Evolutionary conservation across 2,329 filamentous ascomycete species (phyloP), one percentile per base, ranked within the genome.

Genomic region (Didymella pinodella): DNA sequence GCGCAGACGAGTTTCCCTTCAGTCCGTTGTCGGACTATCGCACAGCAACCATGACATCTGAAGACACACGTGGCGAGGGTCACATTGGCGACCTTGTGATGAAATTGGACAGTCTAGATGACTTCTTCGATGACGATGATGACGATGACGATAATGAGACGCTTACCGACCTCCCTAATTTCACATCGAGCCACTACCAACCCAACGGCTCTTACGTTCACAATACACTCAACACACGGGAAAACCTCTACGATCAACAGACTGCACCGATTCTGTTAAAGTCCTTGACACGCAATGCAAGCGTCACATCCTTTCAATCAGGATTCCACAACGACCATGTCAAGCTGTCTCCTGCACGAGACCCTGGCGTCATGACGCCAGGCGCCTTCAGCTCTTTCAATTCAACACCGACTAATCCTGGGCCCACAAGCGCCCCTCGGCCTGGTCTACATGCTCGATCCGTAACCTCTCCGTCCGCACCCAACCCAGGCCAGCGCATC

Each of bases 31-130:
- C 73, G 16, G 80, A 86, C 18, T 89, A 93, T 64, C 87, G 93
- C 51, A 91, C 92, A 1, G 92, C 92, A 53, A 97, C 93, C 0
- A 97, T 97, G 91, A 87, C 96, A 74, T 97, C 93, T 0, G 92
- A 97, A 68, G 92, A 95, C 36, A 86, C 81, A 0, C 86, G 89
- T 14, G 86, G 83, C 1, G 90, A 93, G 46, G 86, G 84, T 43
- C 90, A 91, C 57, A 90, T 93, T 71, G 91, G 90, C 36, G 94
- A 98, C 67, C 83, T 98, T 7, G 90, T 96, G 12, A 84, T 81
- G 77, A 80, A 83, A 61, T 72, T 85, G 5, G 83, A 85, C 62
- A 83, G 81, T 57, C 74, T 85, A 0, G 83, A 85, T 60, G 82
- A 84, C 62, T 85, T 85, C 70, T 85, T 85, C 66, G 81, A 83